phyloP scores from a whole-genome alignment of 2,329 filamentous ascomycete genomes.

The Cryphonectria radicalis region DNA sequence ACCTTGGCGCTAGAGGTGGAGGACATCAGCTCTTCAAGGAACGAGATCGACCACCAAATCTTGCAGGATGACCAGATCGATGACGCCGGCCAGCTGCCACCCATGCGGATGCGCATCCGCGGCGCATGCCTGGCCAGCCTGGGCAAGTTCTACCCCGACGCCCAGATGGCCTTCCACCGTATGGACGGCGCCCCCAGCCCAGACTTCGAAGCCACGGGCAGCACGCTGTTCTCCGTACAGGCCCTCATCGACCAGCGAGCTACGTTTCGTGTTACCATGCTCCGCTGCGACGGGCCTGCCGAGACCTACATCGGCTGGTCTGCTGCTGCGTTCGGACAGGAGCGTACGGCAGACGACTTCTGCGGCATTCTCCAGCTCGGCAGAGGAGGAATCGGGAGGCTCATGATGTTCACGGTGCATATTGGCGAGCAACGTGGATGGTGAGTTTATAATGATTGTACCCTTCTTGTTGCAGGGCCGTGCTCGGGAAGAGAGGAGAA shows the following conservation, averaged over 20 bases:
- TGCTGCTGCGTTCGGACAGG: too few species aligned
- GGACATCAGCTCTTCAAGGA: neutral
- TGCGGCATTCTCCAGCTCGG: neutral
- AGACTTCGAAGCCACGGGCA: neutral
- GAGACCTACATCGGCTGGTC: neutral
- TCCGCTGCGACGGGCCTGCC: neutral
- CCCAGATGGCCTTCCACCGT: neutral
- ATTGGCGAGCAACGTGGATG: neutral
- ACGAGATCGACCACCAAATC: neutral
- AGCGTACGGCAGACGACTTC: neutral
- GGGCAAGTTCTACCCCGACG: neutral
- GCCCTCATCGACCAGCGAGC: neutral
- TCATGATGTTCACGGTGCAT: constrained; percentile 1
- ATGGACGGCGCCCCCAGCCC: neutral
- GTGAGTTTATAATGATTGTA: neutral
- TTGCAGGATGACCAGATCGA: neutral
- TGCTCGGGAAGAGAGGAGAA: too few species aligned
- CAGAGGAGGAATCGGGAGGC: neutral
- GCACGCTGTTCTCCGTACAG: neutral
- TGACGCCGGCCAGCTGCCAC: neutral
- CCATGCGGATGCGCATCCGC: neutral
- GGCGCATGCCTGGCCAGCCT: neutral
- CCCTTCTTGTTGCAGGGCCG: too few species aligned
- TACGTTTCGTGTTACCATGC: neutral
- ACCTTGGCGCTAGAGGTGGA: neutral